These are phyloP conservation scores for Colletotrichum liriopes DNA, from an alignment of 2,329 filamentous ascomycete species.

Conservation along the genomic window DNA sequence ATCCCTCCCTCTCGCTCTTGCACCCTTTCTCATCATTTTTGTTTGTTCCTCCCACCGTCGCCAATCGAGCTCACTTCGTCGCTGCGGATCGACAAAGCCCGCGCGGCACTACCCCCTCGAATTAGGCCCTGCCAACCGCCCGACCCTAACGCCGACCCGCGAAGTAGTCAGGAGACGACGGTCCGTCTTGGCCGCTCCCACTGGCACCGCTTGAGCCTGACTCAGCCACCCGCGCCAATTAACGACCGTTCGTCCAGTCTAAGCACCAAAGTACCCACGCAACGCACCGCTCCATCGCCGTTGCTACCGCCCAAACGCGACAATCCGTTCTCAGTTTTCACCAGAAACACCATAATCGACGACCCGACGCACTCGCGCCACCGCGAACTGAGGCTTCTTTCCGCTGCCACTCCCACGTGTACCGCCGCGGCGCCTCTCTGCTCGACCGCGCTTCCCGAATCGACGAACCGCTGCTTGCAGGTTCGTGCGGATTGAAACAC, in stretches of 20 bases:
- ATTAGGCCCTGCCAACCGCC: constrained; percentile 30
- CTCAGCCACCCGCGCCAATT: constrained; percentile 41
- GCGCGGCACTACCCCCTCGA: constrained; percentile 12
- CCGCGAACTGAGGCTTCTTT: background rate
- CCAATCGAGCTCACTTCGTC: constrained; percentile 27
- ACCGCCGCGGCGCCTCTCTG: background rate
- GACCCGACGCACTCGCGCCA: constrained; percentile 20
- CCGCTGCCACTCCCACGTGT: constrained; percentile 19
- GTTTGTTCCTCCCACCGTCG: constrained; percentile 16
- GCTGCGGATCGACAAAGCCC: constrained; percentile 10
- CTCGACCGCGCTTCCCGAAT: background rate
- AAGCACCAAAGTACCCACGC: constrained; percentile 13
- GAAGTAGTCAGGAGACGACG: constrained; percentile 29
- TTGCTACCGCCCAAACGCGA: constrained; percentile 25
- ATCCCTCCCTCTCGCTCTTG: constrained; percentile 24
- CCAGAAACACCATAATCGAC: constrained; percentile 16
- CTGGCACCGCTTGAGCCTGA: constrained; percentile 38
- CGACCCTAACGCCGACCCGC: constrained; percentile 37
- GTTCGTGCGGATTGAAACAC: constrained; percentile 19
- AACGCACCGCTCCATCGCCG: constrained; percentile 4
- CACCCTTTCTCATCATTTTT: constrained; percentile 1
- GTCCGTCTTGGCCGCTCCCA: constrained; percentile 26
- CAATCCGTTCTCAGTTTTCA: constrained; percentile 6
- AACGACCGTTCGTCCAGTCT: constrained; percentile 35
- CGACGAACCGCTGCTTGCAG: constrained; percentile 13